Base-by-base conservation (phyloP, 345 rosid genomes). In the Ceriops decandra region DNA sequence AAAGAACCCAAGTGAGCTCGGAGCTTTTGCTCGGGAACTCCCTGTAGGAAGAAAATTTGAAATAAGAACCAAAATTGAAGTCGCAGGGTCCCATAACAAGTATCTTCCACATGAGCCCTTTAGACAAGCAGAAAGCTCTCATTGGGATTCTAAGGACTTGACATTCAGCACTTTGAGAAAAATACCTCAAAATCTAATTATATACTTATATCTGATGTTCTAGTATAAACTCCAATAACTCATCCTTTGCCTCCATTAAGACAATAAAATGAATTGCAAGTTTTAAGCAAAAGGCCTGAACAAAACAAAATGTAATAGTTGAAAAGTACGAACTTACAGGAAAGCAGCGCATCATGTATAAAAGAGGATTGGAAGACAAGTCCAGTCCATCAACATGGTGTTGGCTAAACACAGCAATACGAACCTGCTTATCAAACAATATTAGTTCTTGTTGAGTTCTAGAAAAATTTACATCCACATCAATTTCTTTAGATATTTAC, bases 361-460 rank as follows among this genome's bases (percentile, higher is more conserved):
- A 71, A 66, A 95, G 99, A 66, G 99, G 99, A 81, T 91, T 95
- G 54, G 98, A 91, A 49, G 99, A 77, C 36, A 91, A 82, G 77
- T 95, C 99, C 57, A 95, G 89, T 56, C 99, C 99, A 70, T 95
- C 99, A 53, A 95, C 98, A 78, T 95, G 99, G 78, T 95, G 99
- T 84, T 95, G 99, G 79, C 89, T 95, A 68, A 95, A 95, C 73
- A 95, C 99, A 73, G 99, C 99, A 72, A 95, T 87, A 47, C 99
- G 89, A 72, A 95, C 99, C 99, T 95, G 88, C 71, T 66, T 26
- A 32, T 2, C 15, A 52, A 62, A 68, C 19, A 60, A 67, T 52
- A 71, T 60, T 62, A 73, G 56, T 49, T 35, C 42, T 66, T 60
- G 70, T 76, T 62, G 73, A 24, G 33, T 49, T 22, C 52, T 63